These are phyloP conservation scores for Aureobasidium pullulans DNA, from an alignment of 2,329 filamentous ascomycete genomes.

Conservation along the genomic window DNA sequence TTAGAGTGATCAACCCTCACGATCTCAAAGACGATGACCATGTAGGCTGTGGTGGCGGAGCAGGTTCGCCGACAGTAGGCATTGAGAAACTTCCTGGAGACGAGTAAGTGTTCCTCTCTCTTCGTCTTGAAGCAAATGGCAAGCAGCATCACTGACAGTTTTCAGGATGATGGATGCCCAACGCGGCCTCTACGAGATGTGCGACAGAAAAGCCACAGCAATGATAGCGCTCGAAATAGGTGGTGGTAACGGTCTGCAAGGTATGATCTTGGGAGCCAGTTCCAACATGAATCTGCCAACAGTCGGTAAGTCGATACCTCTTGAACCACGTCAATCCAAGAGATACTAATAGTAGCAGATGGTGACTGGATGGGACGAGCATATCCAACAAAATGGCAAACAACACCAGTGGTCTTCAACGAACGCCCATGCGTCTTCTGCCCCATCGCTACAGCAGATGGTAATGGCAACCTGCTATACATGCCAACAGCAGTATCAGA, in stretches of 20 bases:
- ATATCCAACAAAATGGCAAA: constrained; percentile 40
- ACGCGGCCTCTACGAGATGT: constrained; percentile 28
- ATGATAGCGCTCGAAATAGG: constrained; percentile 40
- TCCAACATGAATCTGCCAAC: constrained; percentile 33
- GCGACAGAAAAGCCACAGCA: constrained; percentile 28
- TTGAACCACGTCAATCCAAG: background rate
- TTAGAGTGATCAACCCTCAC: constrained; percentile 36
- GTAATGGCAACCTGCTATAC: constrained; percentile 35
- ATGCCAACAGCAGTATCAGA: constrained; percentile 32
- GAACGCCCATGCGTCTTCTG: constrained; percentile 32
- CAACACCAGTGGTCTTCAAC: constrained; percentile 36
- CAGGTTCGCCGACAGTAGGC: constrained; percentile 33
- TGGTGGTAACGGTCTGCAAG: constrained; percentile 38
- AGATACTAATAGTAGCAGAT: constrained; percentile 29
- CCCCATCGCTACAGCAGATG: constrained; percentile 33
- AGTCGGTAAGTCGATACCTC: background rate
- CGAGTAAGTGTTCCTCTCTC: constrained; percentile 23
- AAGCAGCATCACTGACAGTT: background rate
- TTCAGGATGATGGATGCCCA: constrained; percentile 32
- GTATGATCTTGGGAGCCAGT: constrained; percentile 31
- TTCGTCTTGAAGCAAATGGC: no score
- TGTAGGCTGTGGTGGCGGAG: constrained; percentile 40
- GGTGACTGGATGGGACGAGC: constrained; percentile 44
- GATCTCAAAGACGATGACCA: constrained; percentile 37
- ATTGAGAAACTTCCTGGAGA: constrained; percentile 37